Evolutionary conservation across 331 rosid species (phyloP).

Genomic region (Ulmus americana): DNA sequence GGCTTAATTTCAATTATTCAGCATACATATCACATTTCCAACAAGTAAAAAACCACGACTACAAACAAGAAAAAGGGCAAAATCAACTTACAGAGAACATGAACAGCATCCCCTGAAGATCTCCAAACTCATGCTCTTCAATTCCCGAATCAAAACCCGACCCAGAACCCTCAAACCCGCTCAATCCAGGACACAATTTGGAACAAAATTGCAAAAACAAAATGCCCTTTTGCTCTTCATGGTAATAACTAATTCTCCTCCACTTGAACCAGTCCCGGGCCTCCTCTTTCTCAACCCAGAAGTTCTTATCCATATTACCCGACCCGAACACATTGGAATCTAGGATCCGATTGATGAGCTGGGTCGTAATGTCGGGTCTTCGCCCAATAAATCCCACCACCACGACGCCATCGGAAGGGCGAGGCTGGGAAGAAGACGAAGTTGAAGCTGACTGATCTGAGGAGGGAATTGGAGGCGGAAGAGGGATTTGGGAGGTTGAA

Average conservation of each 20-base stretch:
- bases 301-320: constrained; percentile 44
- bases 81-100: constrained; percentile 76
- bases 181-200: constrained; percentile 26
- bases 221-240: constrained; percentile 57
- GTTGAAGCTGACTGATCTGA: constrained; percentile 30
- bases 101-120: constrained; percentile 80
- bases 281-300: constrained; percentile 46
- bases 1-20: no score
- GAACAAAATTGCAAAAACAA: constrained; percentile 55
- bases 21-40: background rate
- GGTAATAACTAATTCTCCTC: constrained; percentile 62
- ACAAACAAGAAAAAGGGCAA: background rate
- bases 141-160: constrained; percentile 45
- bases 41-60: background rate
- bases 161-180: constrained; percentile 23
- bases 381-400: constrained; percentile 72
- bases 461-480: constrained; percentile 24
- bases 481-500: constrained; percentile 32
- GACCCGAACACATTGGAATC: constrained; percentile 80
- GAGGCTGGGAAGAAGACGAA: constrained; percentile 26
- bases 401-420: constrained; percentile 55
- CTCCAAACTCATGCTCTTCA: constrained; percentile 64
- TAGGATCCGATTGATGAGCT: constrained; percentile 64
- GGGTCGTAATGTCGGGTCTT: constrained; percentile 47
- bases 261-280: constrained; percentile 56